Evolutionary conservation across 345 rosid genomes (phyloP).

Genomic region (Rhizophora apiculata): DNA sequence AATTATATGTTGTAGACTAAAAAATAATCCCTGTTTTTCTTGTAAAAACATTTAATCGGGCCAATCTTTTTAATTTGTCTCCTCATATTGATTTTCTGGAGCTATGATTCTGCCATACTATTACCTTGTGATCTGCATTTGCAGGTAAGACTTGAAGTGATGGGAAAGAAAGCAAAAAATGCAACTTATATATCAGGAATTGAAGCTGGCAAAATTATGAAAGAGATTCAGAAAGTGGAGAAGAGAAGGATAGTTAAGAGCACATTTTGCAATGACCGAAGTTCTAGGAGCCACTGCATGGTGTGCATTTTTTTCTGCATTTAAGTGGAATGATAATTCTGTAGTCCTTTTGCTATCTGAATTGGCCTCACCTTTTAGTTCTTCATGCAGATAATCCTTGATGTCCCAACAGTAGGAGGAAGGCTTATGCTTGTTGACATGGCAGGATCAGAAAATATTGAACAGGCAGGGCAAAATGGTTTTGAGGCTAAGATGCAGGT

Average conservation of each 20-base stretch:
- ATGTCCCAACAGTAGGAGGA: slow-evolving; percentile 97
- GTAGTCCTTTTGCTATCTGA: background rate
- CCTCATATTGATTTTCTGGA: too few relatives aligned
- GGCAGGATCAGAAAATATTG: slow-evolving; percentile 99
- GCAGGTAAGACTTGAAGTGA: slow-evolving; percentile 90
- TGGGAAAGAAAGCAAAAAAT: slow-evolving; percentile 95
- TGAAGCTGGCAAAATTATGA: slow-evolving; percentile 81
- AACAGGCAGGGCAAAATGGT: slow-evolving; percentile 90
- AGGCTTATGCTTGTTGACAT: slow-evolving; percentile 96
- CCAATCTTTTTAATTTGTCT: too few relatives aligned
- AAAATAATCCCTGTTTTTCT: too few relatives aligned
- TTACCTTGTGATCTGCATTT: slow-evolving; percentile 9
- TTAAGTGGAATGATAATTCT: background rate
- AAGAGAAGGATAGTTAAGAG: slow-evolving; percentile 90
- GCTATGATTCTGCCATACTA: too few relatives aligned
- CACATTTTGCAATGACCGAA: slow-evolving; percentile 86
- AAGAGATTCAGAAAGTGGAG: slow-evolving; percentile 93
- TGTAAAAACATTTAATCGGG: too few relatives aligned
- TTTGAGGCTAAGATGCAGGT: slow-evolving; percentile 99
- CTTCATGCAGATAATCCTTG: slow-evolving; percentile 65
- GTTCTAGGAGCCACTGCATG: slow-evolving; percentile 98
- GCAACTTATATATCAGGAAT: slow-evolving; percentile 82
- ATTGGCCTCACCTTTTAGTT: background rate
- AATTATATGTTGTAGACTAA: too few relatives aligned
- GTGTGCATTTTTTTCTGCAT: slow-evolving; percentile 30